These are phyloP conservation scores for Cyberlindnera suaveolens DNA, from an alignment of 805 yeast species.

Conservation along the genomic window DNA sequence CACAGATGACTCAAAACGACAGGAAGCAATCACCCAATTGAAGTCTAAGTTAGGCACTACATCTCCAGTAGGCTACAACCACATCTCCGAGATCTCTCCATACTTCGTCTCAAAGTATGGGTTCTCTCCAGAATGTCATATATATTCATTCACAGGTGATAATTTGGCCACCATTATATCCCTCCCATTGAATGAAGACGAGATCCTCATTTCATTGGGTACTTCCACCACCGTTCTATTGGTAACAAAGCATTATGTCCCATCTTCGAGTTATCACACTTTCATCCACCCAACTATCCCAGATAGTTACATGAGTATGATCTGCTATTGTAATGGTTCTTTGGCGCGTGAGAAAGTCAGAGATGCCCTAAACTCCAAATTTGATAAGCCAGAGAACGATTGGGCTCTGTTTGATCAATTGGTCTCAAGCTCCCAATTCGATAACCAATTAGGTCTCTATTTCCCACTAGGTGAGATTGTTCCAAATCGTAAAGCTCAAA, in stretches of 20 bases:
- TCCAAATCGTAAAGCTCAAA: constrained; percentile 69
- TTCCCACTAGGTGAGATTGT: constrained; percentile 90
- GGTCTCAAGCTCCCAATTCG: constrained; percentile 31
- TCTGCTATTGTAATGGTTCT: constrained; percentile 89
- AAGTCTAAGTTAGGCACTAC: constrained; percentile 48
- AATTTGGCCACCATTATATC: constrained; percentile 85
- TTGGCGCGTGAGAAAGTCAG: constrained; percentile 76
- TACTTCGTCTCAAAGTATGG: constrained; percentile 67
- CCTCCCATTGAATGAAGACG: constrained; percentile 69
- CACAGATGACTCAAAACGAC: constrained; percentile 4
- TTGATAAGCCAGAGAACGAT: constrained; percentile 27
- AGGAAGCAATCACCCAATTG: constrained; percentile 27
- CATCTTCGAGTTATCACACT: constrained; percentile 78
- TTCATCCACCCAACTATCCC: constrained; percentile 82
- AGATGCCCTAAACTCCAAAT: constrained; percentile 49
- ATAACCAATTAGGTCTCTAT: constrained; percentile 62
- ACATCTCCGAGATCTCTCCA: constrained; percentile 45
- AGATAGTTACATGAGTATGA: constrained; percentile 85
- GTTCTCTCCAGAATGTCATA: constrained; percentile 46
- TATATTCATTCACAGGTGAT: constrained; percentile 85
- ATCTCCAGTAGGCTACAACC: constrained; percentile 41
- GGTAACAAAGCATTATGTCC: constrained; percentile 69
- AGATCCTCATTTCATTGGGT: constrained; percentile 76
- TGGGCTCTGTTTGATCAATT: constrained; percentile 62
- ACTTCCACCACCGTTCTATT: constrained; percentile 87